Evolutionary conservation across 768 basidiomycete species (phyloP), one percentile per base, ranked within the genome.

Genomic region (Gyrodon lividus): DNA sequence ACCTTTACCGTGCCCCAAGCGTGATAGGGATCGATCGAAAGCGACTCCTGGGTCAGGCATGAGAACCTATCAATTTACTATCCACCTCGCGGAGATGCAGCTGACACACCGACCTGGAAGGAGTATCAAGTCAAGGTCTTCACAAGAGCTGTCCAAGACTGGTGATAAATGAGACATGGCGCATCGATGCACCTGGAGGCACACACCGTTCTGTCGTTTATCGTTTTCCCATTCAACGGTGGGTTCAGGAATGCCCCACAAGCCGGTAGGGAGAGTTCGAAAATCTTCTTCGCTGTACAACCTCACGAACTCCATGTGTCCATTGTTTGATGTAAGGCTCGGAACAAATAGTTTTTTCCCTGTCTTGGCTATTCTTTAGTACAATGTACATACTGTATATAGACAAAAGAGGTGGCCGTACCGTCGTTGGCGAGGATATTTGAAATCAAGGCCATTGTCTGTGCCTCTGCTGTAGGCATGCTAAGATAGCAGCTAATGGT

Each of bases 1-100:
- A 6, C 89, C 89, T 66, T 87, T 92, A 20, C 89, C 89, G 57
- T 90, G 87, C 9, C 89, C 89, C 24, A 92, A 76, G 26, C 89
- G 82, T 43, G 82, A 82, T 48, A 85, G 64, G 14, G 77, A 77
- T 37, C 71, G 74, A 69, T 91, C 89, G 58, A 91, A 92, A 9
- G 85, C 89, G 42, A 92, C 78, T 38, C 86, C 89, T 86, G 64
- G 47, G 38, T 12, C 35, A 37, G 56, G 46, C 49, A 42, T 47
- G 42, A 46, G 35, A 42, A n/a, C n/a, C n/a, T n/a, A n/a, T 19
- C 39, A 35, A 26, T 50, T 59, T 30, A 43, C 45, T 46, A 51
- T 17, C 17, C 33, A 39, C 54, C 50, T 53, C 53, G 41, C 41
- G 57, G 33, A 55, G 45, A 46, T 43, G 26, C 24, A 28, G 19